Evolutionary conservation across 2,329 filamentous ascomycete genomes (phyloP).

Genomic region (Coniella vitis): DNA sequence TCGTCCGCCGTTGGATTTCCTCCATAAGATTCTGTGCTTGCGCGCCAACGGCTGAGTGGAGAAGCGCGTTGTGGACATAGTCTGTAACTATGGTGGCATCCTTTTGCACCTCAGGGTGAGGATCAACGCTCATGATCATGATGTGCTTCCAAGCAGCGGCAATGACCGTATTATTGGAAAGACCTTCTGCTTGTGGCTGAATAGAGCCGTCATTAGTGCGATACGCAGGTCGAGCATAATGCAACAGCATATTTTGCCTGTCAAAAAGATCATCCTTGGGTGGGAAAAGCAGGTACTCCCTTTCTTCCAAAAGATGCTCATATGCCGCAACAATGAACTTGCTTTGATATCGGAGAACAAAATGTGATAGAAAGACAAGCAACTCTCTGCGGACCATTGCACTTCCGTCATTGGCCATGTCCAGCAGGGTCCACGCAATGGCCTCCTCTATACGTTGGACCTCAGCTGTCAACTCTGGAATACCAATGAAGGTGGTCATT

Average conservation of each 20-base stretch:
- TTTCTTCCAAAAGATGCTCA: constrained; percentile 83
- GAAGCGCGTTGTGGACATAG: constrained; percentile 69
- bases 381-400: constrained; percentile 91
- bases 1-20: constrained; percentile 55
- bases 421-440: constrained; percentile 79
- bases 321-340: constrained; percentile 89
- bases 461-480: constrained; percentile 85
- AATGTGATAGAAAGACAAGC: constrained; percentile 87
- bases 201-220: constrained; percentile 52
- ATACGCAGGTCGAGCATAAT: constrained; percentile 51
- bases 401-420: constrained; percentile 91
- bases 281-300: constrained; percentile 55
- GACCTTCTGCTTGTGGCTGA: constrained; percentile 48
- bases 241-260: constrained; percentile 52
- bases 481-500: constrained; percentile 88
- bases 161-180: constrained; percentile 85
- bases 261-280: constrained; percentile 49
- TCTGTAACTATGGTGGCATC: constrained; percentile 83
- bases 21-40: constrained; percentile 67
- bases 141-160: constrained; percentile 92
- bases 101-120: constrained; percentile 85
- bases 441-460: constrained; percentile 86
- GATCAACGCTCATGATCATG: constrained; percentile 84
- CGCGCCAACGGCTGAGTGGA: constrained; percentile 68
- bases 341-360: constrained; percentile 81